Percentiles rank a stretch among this genome's conserved stretches.
These are phyloP conservation scores for Nepenthes mirabilis DNA, from an alignment of 148 eudicot species.

Conservation along the genomic window DNA sequence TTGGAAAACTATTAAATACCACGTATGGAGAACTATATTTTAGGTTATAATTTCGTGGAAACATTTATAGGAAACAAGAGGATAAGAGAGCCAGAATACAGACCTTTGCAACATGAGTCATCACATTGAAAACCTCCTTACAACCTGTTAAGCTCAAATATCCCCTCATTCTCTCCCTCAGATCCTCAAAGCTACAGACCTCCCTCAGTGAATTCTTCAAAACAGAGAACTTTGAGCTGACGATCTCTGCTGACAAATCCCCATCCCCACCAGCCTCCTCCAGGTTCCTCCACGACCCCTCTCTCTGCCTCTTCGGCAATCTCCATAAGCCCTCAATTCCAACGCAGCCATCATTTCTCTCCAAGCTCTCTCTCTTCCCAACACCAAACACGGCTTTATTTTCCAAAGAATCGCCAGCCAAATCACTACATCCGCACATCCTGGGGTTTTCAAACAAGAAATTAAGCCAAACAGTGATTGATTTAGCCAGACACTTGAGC, in stretches of 20 bases:
- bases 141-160: conserved; percentile 63
- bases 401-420: background rate
- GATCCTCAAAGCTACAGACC: conserved; percentile 86
- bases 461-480: conserved; percentile 81
- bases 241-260: conserved; percentile 7
- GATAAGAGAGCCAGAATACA: conserved; percentile 1
- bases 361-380: conserved; percentile 52
- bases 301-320: conserved; percentile 61
- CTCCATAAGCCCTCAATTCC: conserved; percentile 39
- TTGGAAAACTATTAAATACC: too few species aligned
- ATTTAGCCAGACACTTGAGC: conserved; percentile 47
- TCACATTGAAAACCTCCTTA: conserved; percentile 54
- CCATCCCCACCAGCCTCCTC: conserved; percentile 9
- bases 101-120: conserved; percentile 77
- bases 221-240: conserved; percentile 19
- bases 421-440: conserved; percentile 41
- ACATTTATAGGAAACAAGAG: too few species aligned
- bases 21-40: too few species aligned
- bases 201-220: conserved; percentile 56
- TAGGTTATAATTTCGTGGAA: too few species aligned
- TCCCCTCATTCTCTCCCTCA: conserved; percentile 67
- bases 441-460: conserved; percentile 75
- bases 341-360: conserved; percentile 12
- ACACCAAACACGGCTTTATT: conserved; percentile 6
- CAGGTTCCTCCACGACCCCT: conserved; percentile 14